Base-by-base conservation (phyloP, 2,329 filamentous ascomycete species). In the Pyrenochaeta sp. region DNA sequence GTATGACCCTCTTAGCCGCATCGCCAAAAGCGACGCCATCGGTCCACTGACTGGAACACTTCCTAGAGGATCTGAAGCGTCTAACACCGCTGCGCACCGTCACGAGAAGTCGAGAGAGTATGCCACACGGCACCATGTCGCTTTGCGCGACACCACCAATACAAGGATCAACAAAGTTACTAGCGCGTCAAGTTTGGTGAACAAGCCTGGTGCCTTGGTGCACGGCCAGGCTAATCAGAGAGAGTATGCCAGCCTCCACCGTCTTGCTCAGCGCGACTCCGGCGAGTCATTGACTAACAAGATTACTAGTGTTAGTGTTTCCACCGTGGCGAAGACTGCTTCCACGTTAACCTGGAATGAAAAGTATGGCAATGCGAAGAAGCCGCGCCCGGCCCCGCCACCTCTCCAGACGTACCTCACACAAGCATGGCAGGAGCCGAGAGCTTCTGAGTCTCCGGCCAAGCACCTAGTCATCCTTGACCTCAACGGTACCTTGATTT, bases 401-500 rank as follows among this genome's bases (percentile, higher is more conserved):
- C 83, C 89, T 0, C 81, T 1, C 31, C 70, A 0, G 63, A 71
- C n/a, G 32, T 95, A 95, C 70, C 73, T 90, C n/a, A 40, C 63
- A 3, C 77, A 79, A 38, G 77, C 87, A 2, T 65, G 72, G 55
- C 11, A 70, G 9, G 48, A 53, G 15, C 58, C 67, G 1, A 46
- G 47, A 5, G 51, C 48, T 2, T 44, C 81, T 3, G 26, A 69
- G 0, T 36, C 68, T 1, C 81, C 85, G 1, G 82, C 83, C 27
- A 81, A 81, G 11, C 80, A 96, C 22, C 83, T 99, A 15, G 78
- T 99, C 36, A 82, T 97, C 32, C 82, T 97, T 50, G 94, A 99
- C 72, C 82, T 99, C 24, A 99, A 97, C 69, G 94, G 94, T 51
- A 96, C 93, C 0, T 79, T 99, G 1, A 81, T 97, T 23, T 80